Conservation (phyloP, 768 basidiomycete species). For the Leccinellum luteum region DNA sequence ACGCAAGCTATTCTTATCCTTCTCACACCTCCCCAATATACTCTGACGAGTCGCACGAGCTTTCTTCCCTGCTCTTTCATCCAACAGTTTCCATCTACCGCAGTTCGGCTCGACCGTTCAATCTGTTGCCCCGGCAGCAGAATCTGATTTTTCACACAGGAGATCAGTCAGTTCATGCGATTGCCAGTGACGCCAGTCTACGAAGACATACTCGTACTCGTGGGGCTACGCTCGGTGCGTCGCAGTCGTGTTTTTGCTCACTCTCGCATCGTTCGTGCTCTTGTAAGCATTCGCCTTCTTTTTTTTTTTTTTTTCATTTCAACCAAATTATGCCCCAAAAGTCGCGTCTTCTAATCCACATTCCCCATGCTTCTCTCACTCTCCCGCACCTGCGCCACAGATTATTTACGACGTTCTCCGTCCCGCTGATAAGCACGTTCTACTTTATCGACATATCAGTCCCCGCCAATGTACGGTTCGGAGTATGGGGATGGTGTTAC, state of each 20-base stretch:
- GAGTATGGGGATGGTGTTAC: not conserved
- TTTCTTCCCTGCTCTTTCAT: not conserved
- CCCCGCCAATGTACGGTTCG: not conserved
- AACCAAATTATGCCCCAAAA: not conserved
- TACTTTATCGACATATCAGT: not conserved
- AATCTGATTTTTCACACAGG: not conserved
- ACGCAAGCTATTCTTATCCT: not conserved
- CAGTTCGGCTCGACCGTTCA: not conserved
- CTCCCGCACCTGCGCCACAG: not conserved
- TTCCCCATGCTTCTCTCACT: not conserved
- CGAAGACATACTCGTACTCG: not conserved
- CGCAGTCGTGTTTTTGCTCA: slow-evolving; percentile 3
- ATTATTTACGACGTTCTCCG: not conserved
- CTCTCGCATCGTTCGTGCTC: not conserved
- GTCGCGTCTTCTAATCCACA: not conserved
- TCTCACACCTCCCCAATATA: not conserved
- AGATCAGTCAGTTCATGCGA: not conserved
- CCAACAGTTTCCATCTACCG: no score
- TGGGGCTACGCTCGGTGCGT: not conserved
- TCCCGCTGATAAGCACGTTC: not conserved
- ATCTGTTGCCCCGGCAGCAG: not conserved
- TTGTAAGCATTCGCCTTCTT: not conserved
- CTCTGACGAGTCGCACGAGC: not conserved
- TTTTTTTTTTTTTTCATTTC: not conserved
- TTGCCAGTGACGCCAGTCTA: not conserved